Percentiles rank a stretch among this genome's conserved stretches.
Conservation (phyloP, 371 early-diverging fungal genomes). For the Mucor piriformis region DNA sequence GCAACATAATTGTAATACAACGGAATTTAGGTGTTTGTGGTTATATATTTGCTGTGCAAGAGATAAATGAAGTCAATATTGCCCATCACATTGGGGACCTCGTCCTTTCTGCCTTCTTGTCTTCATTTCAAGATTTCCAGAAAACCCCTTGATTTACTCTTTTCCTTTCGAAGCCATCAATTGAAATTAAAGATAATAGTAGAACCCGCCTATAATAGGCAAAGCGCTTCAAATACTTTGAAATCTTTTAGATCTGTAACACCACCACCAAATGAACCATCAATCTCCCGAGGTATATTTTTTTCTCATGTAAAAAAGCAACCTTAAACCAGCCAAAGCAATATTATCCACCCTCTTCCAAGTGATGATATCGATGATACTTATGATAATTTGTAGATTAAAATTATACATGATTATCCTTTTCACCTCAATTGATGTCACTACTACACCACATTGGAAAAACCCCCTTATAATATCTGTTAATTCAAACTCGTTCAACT, state of each 20-base stretch:
- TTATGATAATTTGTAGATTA: too few species aligned
- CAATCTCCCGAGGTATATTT: neutral
- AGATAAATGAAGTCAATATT: constrained; percentile 1
- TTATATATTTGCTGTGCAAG: neutral
- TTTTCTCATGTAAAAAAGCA: constrained; percentile 6
- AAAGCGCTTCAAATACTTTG: constrained; percentile 5
- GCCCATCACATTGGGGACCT: constrained; percentile 2
- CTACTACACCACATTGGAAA: too few species aligned
- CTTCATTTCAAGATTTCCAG: constrained; percentile 9
- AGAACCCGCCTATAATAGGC: constrained; percentile 1
- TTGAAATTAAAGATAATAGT: constrained; percentile 1
- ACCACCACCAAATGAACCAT: constrained; percentile 3
- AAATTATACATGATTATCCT: too few species aligned
- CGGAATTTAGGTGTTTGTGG: constrained; percentile 3
- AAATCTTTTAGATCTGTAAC: constrained; percentile 3
- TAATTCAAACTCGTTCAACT: too few species aligned
- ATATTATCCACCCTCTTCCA: too few species aligned
- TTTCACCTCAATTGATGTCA: too few species aligned
- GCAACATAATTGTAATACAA: neutral
- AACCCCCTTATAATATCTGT: too few species aligned
- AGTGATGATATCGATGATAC: too few species aligned
- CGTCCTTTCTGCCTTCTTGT: neutral
- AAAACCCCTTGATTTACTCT: neutral
- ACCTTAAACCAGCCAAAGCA: neutral
- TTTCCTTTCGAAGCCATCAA: constrained; percentile 6